These are phyloP conservation scores for Sporothrix protearum DNA, from an alignment of 2,329 filamentous ascomycete genomes.

Conservation along the genomic window DNA sequence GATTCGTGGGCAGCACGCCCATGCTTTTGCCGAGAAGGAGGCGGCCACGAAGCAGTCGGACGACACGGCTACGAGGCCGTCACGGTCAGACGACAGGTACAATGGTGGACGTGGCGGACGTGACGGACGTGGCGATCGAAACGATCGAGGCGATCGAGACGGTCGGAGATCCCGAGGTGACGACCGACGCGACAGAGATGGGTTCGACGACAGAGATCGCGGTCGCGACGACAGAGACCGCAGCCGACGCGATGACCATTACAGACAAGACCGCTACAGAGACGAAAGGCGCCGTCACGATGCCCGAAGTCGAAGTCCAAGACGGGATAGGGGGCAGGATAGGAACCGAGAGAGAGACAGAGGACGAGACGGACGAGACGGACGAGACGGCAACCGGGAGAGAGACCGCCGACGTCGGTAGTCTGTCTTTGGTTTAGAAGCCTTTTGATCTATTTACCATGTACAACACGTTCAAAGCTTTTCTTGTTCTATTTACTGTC, in stretches of 20 bases:
- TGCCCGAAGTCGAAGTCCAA: conserved; percentile 9
- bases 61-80: not conserved
- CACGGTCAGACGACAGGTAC: not conserved
- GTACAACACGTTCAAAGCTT: not conserved
- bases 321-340: conserved; percentile 30
- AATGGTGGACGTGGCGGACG: not conserved
- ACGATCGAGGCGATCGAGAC: not conserved
- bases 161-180: not conserved
- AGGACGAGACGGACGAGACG: conserved; percentile 34
- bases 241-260: not conserved
- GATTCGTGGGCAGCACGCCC: conserved; percentile 44
- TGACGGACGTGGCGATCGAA: not conserved
- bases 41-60: conserved; percentile 20
- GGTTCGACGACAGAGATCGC: not conserved
- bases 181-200: conserved; percentile 23
- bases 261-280: conserved; percentile 21
- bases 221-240: not conserved
- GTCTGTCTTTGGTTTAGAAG: not conserved
- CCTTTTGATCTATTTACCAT: not conserved
- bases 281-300: conserved; percentile 9
- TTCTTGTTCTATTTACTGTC: not conserved
- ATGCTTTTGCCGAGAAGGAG: conserved; percentile 40
- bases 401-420: conserved; percentile 1
- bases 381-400: not conserved
- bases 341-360: conserved; percentile 33